A percentile compares a stretch with the other conserved stretches of the same genome.
phyloP scores from a whole-genome alignment of 1,139 yeast species.

The Pneumocystis wakefieldiae region DNA sequence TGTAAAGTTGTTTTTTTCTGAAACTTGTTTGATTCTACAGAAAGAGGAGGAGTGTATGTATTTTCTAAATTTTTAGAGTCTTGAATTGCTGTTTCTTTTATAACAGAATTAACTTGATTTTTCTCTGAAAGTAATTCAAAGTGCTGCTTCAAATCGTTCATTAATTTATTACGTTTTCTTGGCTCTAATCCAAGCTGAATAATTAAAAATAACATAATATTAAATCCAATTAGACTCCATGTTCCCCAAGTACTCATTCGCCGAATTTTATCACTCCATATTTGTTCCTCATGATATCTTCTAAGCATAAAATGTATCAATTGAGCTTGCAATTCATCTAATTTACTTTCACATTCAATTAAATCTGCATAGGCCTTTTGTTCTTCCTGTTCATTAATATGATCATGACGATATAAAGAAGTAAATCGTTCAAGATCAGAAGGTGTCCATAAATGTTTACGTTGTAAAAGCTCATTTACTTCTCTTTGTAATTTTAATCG shows the following conservation, averaged over 20 bases:
- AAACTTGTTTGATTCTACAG: not conserved
- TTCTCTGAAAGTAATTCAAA: constrained; percentile 43
- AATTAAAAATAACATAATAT: constrained; percentile 56
- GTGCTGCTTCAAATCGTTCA: constrained; percentile 67
- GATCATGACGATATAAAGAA: constrained; percentile 63
- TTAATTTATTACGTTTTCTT: constrained; percentile 72
- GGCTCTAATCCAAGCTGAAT: constrained; percentile 89
- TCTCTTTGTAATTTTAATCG: constrained; percentile 68
- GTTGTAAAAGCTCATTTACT: constrained; percentile 71
- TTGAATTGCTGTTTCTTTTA: not conserved
- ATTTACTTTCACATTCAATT: constrained; percentile 42
- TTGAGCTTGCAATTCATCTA: constrained; percentile 56
- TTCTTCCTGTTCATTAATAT: constrained; percentile 53
- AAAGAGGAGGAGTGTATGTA: not conserved
- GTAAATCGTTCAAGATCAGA: constrained; percentile 75
- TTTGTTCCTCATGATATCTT: constrained; percentile 90
- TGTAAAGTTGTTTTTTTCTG: not conserved
- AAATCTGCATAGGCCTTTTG: constrained; percentile 36
- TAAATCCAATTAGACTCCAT: constrained; percentile 74
- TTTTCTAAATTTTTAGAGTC: not conserved
- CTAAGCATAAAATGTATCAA: constrained; percentile 67
- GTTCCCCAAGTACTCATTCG: constrained; percentile 97
- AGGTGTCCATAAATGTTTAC: constrained; percentile 71
- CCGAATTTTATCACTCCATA: constrained; percentile 94
- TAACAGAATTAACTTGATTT: not conserved